phyloP scores from a whole-genome alignment of 1,284 basidiomycete species.

The Cystobasidium slooffiae region DNA sequence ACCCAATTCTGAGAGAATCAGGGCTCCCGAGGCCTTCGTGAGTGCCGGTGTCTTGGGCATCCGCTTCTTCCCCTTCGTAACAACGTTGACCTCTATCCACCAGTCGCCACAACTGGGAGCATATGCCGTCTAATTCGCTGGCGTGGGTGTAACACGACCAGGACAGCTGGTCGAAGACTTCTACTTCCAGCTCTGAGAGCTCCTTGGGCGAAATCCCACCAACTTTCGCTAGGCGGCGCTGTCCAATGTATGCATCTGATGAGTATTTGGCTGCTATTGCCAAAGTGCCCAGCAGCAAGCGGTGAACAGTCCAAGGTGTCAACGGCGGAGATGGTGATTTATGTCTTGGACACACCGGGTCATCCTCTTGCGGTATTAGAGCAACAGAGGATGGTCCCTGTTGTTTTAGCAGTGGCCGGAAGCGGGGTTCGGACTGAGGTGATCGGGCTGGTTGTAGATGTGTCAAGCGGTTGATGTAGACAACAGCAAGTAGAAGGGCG shows the following conservation, averaged over 20 bases:
- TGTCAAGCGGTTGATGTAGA: conserved; percentile 42
- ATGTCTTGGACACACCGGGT: not conserved
- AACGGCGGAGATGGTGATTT: conserved; percentile 20
- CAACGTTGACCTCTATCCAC: not conserved
- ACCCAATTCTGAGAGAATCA: not conserved
- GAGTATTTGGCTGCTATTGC: conserved; percentile 32
- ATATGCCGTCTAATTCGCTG: conserved; percentile 24
- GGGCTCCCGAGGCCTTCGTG: not conserved
- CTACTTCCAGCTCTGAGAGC: conserved; percentile 17
- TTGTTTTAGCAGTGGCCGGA: not conserved
- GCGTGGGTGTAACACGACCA: conserved; percentile 15
- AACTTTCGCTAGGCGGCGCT: conserved; percentile 30
- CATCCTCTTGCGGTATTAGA: too few relatives aligned
- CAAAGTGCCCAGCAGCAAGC: conserved; percentile 27
- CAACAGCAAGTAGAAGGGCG: conserved; percentile 26
- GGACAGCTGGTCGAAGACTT: conserved; percentile 20
- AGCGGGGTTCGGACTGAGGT: not conserved
- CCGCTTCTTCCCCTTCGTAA: not conserved
- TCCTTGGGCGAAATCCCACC: conserved; percentile 27
- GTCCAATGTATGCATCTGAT: conserved; percentile 32
- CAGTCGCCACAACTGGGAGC: conserved; percentile 13
- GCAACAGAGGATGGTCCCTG: not conserved
- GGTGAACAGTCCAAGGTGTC: conserved; percentile 29
- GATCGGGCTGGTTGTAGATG: conserved; percentile 14
- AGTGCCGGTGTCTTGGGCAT: not conserved